Evolutionary conservation across 78 protist species (phyloP).

Genomic region (Dictyostelium purpureum): DNA sequence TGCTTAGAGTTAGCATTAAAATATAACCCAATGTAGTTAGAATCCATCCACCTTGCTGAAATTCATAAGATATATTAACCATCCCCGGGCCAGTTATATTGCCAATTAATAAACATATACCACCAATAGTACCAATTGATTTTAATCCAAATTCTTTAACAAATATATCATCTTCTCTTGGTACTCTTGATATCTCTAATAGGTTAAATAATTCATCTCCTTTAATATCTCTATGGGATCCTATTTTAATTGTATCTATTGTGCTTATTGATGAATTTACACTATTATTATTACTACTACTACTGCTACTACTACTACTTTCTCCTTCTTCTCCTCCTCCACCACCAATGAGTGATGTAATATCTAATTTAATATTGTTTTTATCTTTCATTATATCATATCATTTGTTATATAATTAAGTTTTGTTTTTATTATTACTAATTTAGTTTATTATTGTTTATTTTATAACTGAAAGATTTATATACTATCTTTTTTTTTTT

Average conservation of each 20-base stretch:
- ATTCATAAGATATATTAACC: conserved; percentile 64
- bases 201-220: neutral
- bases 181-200: neutral
- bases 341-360: no score
- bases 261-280: neutral
- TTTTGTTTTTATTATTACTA: no score
- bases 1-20: conserved; percentile 11
- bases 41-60: conserved; percentile 77
- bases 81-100: conserved; percentile 77
- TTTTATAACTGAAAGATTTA: no score
- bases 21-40: conserved; percentile 6
- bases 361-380: no score
- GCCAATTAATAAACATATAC: conserved; percentile 27
- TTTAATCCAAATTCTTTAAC: conserved; percentile 27
- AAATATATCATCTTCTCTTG: neutral
- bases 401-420: no score
- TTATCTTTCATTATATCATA: no score
- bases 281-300: neutral
- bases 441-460: no score
- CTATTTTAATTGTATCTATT: neutral
- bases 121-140: conserved; percentile 46
- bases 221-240: neutral
- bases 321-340: no score
- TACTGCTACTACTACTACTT: no score
- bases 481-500: no score